These are phyloP conservation scores for Ensete glaucum DNA, from an alignment of 176 grass and related monocot genomes.

Conservation along the genomic window DNA sequence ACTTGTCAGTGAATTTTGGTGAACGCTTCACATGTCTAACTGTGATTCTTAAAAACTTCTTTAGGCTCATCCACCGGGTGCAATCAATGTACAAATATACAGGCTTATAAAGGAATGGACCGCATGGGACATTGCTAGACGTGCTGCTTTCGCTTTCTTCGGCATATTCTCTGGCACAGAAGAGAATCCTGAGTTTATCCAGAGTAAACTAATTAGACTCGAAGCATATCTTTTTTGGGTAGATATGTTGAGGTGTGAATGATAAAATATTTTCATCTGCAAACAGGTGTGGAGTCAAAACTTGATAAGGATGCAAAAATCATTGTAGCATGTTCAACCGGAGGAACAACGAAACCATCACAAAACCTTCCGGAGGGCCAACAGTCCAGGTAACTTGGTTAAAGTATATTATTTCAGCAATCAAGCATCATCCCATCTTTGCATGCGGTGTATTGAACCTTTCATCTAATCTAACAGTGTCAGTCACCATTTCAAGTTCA, in stretches of 20 bases:
- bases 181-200: conserved; percentile 91
- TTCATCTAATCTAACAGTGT: not conserved
- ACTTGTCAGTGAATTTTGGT: not conserved
- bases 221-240: conserved; percentile 13
- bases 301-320: conserved; percentile 90
- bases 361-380: conserved; percentile 87
- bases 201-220: conserved; percentile 31
- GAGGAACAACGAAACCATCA: conserved; percentile 79
- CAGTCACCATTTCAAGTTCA: not conserved
- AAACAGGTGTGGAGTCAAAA: conserved; percentile 58
- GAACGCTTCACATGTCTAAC: not conserved
- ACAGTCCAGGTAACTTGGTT: conserved; percentile 62
- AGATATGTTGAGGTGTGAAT: conserved; percentile 2
- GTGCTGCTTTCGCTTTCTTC: conserved; percentile 96
- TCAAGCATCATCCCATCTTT: not conserved
- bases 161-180: conserved; percentile 96
- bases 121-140: conserved; percentile 94
- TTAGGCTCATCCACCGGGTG: conserved; percentile 81
- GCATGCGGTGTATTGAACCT: not conserved
- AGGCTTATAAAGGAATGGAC: conserved; percentile 99
- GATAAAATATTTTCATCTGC: conserved; percentile 1
- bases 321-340: conserved; percentile 85
- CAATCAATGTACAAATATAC: conserved; percentile 98
- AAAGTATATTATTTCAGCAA: conserved; percentile 2
- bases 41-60: conserved; percentile 20